These are phyloP conservation scores for Clitoria ternatea DNA, from an alignment of 306 rosid genomes.

Conservation along the genomic window DNA sequence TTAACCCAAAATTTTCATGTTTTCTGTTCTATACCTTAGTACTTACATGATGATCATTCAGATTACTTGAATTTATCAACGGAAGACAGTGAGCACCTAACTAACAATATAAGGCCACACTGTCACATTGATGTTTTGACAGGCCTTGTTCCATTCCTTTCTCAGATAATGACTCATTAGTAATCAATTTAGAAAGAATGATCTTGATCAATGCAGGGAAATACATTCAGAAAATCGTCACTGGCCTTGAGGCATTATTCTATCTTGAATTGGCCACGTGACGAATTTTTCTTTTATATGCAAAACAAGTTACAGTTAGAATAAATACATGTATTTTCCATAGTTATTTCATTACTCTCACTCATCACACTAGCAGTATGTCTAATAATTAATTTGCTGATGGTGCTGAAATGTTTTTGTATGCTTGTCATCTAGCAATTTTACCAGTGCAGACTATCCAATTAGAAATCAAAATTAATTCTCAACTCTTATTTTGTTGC, in stretches of 20 bases:
- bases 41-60: too few species aligned
- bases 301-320: neutral
- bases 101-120: too few species aligned
- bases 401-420: neutral
- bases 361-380: neutral
- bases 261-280: neutral
- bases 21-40: too few species aligned
- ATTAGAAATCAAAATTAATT: neutral
- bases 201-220: neutral
- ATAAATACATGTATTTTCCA: neutral
- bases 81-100: too few species aligned
- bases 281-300: neutral
- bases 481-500: neutral
- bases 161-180: neutral
- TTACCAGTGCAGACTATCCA: neutral
- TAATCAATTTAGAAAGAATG: neutral
- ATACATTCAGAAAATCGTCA: too few species aligned
- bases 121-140: too few species aligned
- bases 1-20: too few species aligned
- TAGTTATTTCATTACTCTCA: neutral
- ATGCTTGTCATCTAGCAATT: neutral
- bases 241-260: neutral
- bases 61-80: too few species aligned
- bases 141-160: neutral
- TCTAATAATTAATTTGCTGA: neutral